phyloP scores from a whole-genome alignment of 140 eudicot genomes.

The Ambrosia hybrid region DNA sequence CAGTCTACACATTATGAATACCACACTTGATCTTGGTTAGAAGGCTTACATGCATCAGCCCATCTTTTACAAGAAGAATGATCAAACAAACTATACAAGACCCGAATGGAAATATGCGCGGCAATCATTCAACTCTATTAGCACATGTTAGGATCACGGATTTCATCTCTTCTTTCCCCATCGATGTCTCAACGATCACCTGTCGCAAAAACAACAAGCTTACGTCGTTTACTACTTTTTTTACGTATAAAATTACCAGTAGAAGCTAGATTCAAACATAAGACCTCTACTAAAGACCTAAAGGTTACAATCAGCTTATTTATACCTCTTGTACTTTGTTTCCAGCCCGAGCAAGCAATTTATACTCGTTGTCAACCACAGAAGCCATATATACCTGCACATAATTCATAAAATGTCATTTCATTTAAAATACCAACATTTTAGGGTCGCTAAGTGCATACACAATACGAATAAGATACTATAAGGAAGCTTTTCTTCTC shows the following conservation, averaged over 20 bases:
- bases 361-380: slow-evolving; percentile 78
- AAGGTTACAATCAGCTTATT: background rate
- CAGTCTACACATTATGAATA: slow-evolving; percentile 7
- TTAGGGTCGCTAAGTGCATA: slow-evolving; percentile 2
- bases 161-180: slow-evolving; percentile 86
- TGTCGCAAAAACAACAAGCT: slow-evolving; percentile 30
- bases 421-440: background rate
- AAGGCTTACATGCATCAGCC: slow-evolving; percentile 13
- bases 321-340: slow-evolving; percentile 94
- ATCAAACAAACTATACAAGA: slow-evolving; percentile 32
- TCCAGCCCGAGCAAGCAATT: slow-evolving; percentile 91
- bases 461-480: slow-evolving; percentile 1
- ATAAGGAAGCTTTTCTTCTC: background rate
- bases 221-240: background rate
- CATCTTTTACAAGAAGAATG: slow-evolving; percentile 20
- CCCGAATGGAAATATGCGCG: background rate
- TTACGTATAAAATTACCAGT: background rate
- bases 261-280: background rate
- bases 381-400: slow-evolving; percentile 94
- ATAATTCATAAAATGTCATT: background rate
- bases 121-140: slow-evolving; percentile 54
- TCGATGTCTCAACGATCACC: slow-evolving; percentile 77
- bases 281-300: background rate
- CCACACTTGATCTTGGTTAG: slow-evolving; percentile 15
- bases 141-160: slow-evolving; percentile 80